phyloP scores from a whole-genome alignment of 2,329 filamentous ascomycete species.

The Colletotrichum caudatum region DNA sequence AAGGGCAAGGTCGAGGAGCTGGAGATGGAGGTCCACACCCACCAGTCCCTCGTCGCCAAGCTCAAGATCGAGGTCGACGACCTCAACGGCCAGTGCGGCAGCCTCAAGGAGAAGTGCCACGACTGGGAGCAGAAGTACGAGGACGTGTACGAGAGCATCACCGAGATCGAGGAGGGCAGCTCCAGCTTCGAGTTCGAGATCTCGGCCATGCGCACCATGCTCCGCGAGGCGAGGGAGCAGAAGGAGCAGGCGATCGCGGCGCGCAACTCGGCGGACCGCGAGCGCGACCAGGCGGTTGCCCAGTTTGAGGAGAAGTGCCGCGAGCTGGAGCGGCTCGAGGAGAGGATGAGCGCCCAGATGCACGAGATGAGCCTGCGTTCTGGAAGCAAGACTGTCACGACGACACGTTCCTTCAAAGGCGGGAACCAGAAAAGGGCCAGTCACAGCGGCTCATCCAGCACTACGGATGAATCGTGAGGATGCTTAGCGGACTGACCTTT shows the following conservation, averaged over 20 bases:
- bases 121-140: slow-evolving; percentile 32
- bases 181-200: slow-evolving; percentile 32
- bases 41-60: slow-evolving; percentile 11
- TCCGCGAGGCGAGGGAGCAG: slow-evolving; percentile 33
- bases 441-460: background rate
- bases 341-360: slow-evolving; percentile 30
- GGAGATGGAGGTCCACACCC: slow-evolving; percentile 16
- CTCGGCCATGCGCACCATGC: slow-evolving; percentile 30
- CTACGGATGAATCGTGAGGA: background rate
- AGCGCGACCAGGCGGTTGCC: slow-evolving; percentile 27
- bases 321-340: slow-evolving; percentile 36
- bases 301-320: slow-evolving; percentile 30
- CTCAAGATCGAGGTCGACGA: slow-evolving; percentile 28
- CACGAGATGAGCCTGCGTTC: slow-evolving; percentile 20
- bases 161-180: slow-evolving; percentile 36
- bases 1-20: slow-evolving; percentile 8
- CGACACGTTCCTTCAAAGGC: background rate
- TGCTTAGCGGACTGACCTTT: no score
- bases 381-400: slow-evolving; percentile 4
- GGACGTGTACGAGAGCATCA: slow-evolving; percentile 36
- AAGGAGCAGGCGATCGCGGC: slow-evolving; percentile 33
- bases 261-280: slow-evolving; percentile 31
- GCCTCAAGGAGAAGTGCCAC: slow-evolving; percentile 29
- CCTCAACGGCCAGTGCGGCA: slow-evolving; percentile 21
- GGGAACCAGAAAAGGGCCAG: background rate